A percentile compares a stretch with the other conserved stretches of the same genome.
These are phyloP conservation scores for Nakaseomyces bracarensis DNA, from an alignment of 1,139 yeast species.

Conservation along the genomic window DNA sequence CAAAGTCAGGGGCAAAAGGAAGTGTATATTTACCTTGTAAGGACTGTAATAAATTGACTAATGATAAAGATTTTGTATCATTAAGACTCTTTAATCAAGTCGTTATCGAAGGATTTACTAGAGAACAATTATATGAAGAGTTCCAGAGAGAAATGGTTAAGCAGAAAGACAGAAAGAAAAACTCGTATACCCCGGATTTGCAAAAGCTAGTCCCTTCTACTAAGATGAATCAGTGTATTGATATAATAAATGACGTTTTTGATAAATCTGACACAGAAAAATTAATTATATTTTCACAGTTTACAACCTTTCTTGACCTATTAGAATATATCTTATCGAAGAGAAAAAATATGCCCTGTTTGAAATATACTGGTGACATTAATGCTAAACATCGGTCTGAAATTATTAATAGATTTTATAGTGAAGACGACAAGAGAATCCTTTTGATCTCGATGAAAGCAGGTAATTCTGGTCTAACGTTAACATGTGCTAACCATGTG, in stretches of 20 bases:
- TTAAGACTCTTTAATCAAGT: constrained; percentile 47
- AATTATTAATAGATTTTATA: constrained; percentile 56
- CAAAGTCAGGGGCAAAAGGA: constrained; percentile 34
- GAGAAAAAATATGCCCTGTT: constrained; percentile 40
- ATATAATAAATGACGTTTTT: constrained; percentile 40
- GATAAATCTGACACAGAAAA: constrained; percentile 46
- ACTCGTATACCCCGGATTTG: constrained; percentile 30
- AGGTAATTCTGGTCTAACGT: constrained; percentile 86
- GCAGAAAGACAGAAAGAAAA: constrained; percentile 27
- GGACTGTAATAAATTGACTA: constrained; percentile 39
- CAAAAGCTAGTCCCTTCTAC: constrained; percentile 40
- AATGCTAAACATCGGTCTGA: constrained; percentile 53
- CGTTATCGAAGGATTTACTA: constrained; percentile 30
- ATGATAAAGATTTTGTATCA: constrained; percentile 40
- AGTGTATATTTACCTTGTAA: constrained; percentile 44
- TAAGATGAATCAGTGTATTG: constrained; percentile 45
- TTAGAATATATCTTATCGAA: constrained; percentile 47
- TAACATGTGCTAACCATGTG: constrained; percentile 90
- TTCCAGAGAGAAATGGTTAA: constrained; percentile 23
- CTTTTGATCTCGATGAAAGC: constrained; percentile 75
- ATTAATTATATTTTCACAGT: constrained; percentile 75
- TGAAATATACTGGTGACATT: constrained; percentile 82
- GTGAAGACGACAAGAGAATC: constrained; percentile 43
- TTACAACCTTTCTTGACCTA: constrained; percentile 68
- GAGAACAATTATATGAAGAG: constrained; percentile 29